phyloP scores from a whole-genome alignment of 306 rosid species.

The Quercus berberidifolia region DNA sequence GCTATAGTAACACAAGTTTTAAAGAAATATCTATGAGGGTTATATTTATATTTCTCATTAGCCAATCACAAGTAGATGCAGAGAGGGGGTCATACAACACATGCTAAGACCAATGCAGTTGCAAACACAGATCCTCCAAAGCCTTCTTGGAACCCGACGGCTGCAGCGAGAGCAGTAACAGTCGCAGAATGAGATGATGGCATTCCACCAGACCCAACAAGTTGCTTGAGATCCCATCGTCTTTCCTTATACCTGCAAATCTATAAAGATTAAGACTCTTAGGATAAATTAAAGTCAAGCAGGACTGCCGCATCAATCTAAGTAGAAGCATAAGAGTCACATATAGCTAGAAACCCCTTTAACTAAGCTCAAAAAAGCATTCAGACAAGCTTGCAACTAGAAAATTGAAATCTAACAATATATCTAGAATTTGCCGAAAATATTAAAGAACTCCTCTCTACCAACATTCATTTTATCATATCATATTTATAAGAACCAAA shows the following conservation, averaged over 20 bases:
- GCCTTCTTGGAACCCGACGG: slow-evolving; percentile 91
- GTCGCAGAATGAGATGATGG: slow-evolving; percentile 98
- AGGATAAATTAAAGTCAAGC: slow-evolving; percentile 18
- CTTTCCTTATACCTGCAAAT: slow-evolving; percentile 81
- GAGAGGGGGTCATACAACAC: slow-evolving; percentile 56
- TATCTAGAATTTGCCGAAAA: background rate
- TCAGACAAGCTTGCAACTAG: background rate
- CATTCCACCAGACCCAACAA: slow-evolving; percentile 97
- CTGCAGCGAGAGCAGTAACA: slow-evolving; percentile 84
- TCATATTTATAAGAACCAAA: background rate
- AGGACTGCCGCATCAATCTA: background rate
- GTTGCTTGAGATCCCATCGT: slow-evolving; percentile 85
- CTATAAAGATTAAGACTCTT: slow-evolving; percentile 37
- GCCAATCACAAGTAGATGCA: background rate
- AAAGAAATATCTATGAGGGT: background rate
- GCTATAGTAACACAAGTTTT: background rate
- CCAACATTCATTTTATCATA: background rate
- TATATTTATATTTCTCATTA: background rate
- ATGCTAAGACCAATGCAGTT: slow-evolving; percentile 70
- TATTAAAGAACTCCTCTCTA: background rate
- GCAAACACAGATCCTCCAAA: slow-evolving; percentile 83
- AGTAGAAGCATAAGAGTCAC: background rate
- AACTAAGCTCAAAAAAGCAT: background rate
- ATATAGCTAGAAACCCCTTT: background rate
- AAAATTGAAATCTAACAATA: background rate